Evolutionary conservation across 768 basidiomycete genomes (phyloP).

Genomic region (Mycena sanguinolenta): DNA sequence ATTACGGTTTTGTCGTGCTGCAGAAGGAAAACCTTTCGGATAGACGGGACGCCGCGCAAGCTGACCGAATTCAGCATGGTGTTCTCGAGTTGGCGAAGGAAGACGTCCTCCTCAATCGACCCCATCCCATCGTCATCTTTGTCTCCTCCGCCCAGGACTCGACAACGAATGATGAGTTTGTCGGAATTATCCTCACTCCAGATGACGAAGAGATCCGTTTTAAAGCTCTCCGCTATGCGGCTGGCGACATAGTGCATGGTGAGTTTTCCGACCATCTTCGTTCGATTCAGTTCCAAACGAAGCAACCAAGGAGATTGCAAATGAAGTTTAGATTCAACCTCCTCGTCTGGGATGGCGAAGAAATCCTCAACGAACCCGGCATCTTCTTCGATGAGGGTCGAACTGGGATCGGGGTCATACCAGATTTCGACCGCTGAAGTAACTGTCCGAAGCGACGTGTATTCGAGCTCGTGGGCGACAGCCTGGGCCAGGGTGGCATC

Average conservation of each 20-base stretch:
- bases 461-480: conserved; percentile 94
- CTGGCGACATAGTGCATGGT: conserved; percentile 96
- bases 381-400: conserved; percentile 97
- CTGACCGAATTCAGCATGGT: conserved; percentile 97
- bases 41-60: conserved; percentile 91
- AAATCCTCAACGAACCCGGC: conserved; percentile 96
- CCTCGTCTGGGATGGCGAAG: conserved; percentile 99
- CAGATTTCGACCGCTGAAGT: conserved; percentile 97
- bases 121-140: conserved; percentile 88
- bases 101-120: conserved; percentile 91
- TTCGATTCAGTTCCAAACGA: conserved; percentile 95
- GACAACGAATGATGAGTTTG: conserved; percentile 96
- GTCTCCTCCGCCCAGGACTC: conserved; percentile 86
- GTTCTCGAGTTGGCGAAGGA: conserved; percentile 95
- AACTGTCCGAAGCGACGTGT: conserved; percentile 93
- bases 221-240: conserved; percentile 94
- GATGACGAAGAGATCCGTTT: conserved; percentile 96
- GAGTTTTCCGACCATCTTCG: conserved; percentile 97
- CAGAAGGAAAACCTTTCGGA: conserved; percentile 94
- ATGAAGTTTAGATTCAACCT: conserved; percentile 90
- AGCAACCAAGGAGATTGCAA: conserved; percentile 97
- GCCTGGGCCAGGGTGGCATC: conserved; percentile 80
- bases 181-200: conserved; percentile 99
- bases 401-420: conserved; percentile 94
- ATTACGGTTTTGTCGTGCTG: conserved; percentile 85